Percentiles rank a stretch among this genome's conserved stretches.
phyloP scores from a whole-genome alignment of 352 stramenopile species.

The Phytophthora pistaciae region DNA sequence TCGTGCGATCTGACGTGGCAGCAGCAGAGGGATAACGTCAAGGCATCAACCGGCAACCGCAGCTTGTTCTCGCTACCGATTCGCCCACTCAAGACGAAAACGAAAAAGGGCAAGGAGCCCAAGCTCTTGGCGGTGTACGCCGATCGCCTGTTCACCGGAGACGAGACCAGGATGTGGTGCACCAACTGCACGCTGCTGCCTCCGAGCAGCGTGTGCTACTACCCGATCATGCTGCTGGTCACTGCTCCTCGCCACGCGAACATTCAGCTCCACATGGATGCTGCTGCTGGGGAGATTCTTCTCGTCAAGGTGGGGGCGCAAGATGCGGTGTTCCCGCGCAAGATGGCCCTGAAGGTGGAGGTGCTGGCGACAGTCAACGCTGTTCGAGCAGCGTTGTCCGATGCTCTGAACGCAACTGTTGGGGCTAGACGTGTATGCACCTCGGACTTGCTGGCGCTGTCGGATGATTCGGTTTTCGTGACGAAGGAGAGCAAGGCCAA shows the following conservation, averaged over 20 bases:
- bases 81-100: conserved; percentile 37
- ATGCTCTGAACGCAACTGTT: conserved; percentile 51
- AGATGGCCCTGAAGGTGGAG: conserved; percentile 53
- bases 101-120: conserved; percentile 31
- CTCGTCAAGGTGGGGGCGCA: conserved; percentile 72
- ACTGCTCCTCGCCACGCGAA: conserved; percentile 53
- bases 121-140: conserved; percentile 73
- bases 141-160: conserved; percentile 78
- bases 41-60: conserved; percentile 65
- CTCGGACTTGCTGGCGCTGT: conserved; percentile 49
- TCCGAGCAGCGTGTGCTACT: conserved; percentile 63
- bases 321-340: conserved; percentile 53
- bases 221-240: conserved; percentile 64
- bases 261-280: conserved; percentile 76
- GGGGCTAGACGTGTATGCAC: conserved; percentile 38
- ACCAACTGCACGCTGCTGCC: conserved; percentile 83
- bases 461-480: conserved; percentile 57
- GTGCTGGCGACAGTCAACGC: conserved; percentile 56
- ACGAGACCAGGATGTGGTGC: conserved; percentile 83
- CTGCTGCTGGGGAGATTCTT: conserved; percentile 55
- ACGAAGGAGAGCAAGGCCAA: conserved; percentile 52
- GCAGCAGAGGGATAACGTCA: conserved; percentile 69
- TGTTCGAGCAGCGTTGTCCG: conserved; percentile 63
- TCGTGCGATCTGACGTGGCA: conserved; percentile 57
- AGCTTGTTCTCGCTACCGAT: conserved; percentile 77